These are phyloP conservation scores for Termitomyces sp. DNA, from an alignment of 768 basidiomycete genomes.

Conservation along the genomic window DNA sequence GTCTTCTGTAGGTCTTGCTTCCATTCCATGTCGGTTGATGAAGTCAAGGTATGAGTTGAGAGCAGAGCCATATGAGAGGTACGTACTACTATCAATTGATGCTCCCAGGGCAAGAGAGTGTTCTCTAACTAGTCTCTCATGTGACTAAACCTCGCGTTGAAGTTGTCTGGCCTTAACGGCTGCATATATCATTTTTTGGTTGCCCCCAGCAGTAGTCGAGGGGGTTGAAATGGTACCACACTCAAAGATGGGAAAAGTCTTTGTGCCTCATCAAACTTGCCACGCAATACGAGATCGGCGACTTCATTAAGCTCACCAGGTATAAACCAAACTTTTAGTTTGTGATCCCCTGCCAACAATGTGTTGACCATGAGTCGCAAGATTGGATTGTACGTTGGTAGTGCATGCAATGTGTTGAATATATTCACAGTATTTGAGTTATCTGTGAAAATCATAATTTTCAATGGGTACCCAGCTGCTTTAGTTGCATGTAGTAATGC, in stretches of 20 bases:
- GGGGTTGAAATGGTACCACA: background rate
- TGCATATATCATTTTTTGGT: background rate
- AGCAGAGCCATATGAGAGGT: background rate
- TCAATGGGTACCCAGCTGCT: background rate
- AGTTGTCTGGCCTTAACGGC: background rate
- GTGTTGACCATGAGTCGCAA: background rate
- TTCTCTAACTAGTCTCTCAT: background rate
- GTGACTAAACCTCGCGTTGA: accelerated
- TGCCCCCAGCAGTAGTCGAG: background rate
- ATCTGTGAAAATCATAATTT: background rate
- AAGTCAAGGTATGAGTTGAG: too few species aligned
- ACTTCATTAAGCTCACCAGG: background rate
- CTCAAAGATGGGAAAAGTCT: too few species aligned
- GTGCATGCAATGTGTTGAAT: background rate
- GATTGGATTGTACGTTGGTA: background rate
- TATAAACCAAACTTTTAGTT: background rate
- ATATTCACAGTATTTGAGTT: background rate
- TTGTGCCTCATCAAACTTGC: too few species aligned
- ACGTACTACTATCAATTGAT: background rate
- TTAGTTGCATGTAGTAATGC: too few species aligned
- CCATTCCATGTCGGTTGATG: background rate
- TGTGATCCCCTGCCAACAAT: accelerated
- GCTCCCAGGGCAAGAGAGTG: background rate
- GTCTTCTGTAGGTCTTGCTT: too few species aligned
- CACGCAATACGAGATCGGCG: background rate